Evolutionary conservation across 495 filamentous ascomycete genomes (phyloP).

Genomic region (Neurospora sp.): DNA sequence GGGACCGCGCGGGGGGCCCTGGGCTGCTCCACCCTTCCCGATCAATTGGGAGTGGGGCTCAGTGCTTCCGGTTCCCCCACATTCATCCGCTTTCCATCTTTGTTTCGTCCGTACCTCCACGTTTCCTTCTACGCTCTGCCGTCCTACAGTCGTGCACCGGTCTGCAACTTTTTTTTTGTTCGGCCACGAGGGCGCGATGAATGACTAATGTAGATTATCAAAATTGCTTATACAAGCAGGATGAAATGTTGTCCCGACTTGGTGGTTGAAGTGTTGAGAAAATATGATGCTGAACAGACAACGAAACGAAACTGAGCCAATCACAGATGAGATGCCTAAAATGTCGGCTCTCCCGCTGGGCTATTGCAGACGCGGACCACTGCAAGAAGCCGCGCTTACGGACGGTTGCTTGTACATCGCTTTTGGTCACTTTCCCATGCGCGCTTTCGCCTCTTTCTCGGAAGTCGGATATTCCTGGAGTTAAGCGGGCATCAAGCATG

Average conservation of each 20-base stretch:
- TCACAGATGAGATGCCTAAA: neutral
- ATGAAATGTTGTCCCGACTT: neutral
- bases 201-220: neutral
- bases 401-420: neutral
- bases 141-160: neutral
- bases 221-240: neutral
- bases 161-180: neutral
- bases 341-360: neutral
- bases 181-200: neutral
- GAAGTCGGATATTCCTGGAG: neutral
- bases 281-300: neutral
- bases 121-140: neutral
- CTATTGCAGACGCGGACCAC: neutral
- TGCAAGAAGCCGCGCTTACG: neutral
- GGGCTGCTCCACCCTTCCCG: neutral
- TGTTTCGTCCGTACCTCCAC: neutral
- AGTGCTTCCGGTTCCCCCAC: neutral
- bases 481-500: neutral
- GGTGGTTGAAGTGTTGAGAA: neutral
- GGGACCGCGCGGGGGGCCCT: neutral
- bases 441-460: neutral
- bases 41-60: neutral
- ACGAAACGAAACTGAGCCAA: neutral
- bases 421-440: neutral
- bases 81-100: neutral